phyloP scores from a whole-genome alignment of 371 early-diverging fungal genomes.

The Entomophthora muscae region DNA sequence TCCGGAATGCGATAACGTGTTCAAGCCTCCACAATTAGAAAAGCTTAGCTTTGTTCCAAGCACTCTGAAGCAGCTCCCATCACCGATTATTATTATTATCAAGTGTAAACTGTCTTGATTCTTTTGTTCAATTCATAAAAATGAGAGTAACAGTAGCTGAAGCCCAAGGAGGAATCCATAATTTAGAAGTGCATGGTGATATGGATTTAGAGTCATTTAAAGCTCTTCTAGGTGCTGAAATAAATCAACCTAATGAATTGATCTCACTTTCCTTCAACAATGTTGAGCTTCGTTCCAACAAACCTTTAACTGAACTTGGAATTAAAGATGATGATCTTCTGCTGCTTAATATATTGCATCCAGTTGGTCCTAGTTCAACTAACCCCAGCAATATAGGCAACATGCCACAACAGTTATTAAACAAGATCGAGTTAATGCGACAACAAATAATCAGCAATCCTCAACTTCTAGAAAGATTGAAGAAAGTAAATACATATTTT shows the following conservation, averaged over 20 bases:
- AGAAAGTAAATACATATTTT: background rate
- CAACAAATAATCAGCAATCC: background rate
- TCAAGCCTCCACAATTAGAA: too few species aligned
- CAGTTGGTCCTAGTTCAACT: background rate
- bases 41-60: too few species aligned
- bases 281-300: background rate
- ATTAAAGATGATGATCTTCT: background rate
- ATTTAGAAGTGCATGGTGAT: conserved; percentile 1
- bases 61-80: too few species aligned
- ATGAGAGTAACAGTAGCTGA: background rate
- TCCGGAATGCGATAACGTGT: too few species aligned
- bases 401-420: background rate
- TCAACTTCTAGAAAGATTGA: background rate
- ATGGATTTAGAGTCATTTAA: conserved; percentile 1
- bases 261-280: background rate
- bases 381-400: background rate
- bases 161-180: background rate
- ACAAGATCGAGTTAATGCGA: background rate
- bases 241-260: background rate
- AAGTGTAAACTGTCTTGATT: too few species aligned
- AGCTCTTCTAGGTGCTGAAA: background rate
- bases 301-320: background rate
- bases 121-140: too few species aligned
- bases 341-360: background rate
- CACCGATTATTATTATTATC: too few species aligned